phyloP scores from a whole-genome alignment of 352 stramenopile genomes.

The Phytophthora nicotianae region DNA sequence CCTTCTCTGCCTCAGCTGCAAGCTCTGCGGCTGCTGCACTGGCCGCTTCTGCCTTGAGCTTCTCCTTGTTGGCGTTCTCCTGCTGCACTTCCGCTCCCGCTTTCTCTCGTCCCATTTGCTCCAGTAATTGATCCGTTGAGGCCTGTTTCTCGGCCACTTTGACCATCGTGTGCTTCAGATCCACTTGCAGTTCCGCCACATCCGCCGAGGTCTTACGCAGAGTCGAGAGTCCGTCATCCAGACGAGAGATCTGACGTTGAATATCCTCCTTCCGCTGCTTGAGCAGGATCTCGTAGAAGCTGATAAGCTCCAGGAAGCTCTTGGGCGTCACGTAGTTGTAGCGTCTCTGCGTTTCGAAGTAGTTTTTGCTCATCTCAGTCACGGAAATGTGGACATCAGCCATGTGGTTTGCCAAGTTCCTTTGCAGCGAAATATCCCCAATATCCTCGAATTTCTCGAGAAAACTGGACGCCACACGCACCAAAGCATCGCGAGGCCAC shows the following conservation, averaged over 20 bases:
- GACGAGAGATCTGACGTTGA: constrained; percentile 94
- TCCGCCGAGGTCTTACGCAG: constrained; percentile 96
- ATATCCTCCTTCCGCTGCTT: constrained; percentile 95
- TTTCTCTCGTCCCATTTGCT: constrained; percentile 95
- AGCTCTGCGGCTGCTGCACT: constrained; percentile 93
- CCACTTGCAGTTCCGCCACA: constrained; percentile 95
- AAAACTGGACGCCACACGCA: constrained; percentile 96
- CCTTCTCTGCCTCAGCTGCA: constrained; percentile 93
- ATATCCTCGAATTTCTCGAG: constrained; percentile 96
- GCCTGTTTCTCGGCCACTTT: constrained; percentile 97
- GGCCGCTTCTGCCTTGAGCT: constrained; percentile 92
- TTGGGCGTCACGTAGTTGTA: constrained; percentile 99
- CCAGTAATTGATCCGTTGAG: constrained; percentile 93
- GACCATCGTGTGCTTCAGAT: constrained; percentile 95
- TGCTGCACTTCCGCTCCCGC: constrained; percentile 94
- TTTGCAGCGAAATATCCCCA: constrained; percentile 79
- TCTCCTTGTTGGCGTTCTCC: constrained; percentile 95
- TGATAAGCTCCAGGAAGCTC: constrained; percentile 98
- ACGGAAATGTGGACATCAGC: constrained; percentile 97
- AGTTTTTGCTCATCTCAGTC: constrained; percentile 94
- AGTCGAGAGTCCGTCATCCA: constrained; percentile 96
- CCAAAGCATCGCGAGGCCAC: constrained; percentile 96
- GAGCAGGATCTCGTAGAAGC: constrained; percentile 97
- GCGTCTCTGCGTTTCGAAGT: constrained; percentile 94
- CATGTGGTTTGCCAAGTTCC: constrained; percentile 96